Evolutionary conservation across 2,329 filamentous ascomycete species (phyloP).

Genomic region (Colletotrichum cereale): DNA sequence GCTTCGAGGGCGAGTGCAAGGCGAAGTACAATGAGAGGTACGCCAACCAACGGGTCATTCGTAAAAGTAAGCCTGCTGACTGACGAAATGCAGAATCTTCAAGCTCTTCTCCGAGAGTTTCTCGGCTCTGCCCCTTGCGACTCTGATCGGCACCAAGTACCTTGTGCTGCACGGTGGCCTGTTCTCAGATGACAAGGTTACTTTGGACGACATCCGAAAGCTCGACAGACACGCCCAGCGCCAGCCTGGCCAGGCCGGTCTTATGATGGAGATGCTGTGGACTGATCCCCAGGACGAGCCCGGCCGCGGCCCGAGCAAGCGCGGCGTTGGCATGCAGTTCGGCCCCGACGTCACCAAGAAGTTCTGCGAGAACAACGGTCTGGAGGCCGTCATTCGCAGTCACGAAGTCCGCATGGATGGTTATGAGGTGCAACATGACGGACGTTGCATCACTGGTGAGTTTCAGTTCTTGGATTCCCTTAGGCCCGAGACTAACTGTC

Average conservation of each 20-base stretch:
- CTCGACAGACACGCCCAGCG: slow-evolving; percentile 90
- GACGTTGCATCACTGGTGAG: slow-evolving; percentile 90
- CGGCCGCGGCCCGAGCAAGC: slow-evolving; percentile 93
- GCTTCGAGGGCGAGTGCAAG: slow-evolving; percentile 98
- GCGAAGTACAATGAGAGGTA: slow-evolving; percentile 93
- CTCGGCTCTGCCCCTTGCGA: slow-evolving; percentile 91
- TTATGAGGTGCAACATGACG: slow-evolving; percentile 98
- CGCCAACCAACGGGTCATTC: slow-evolving; percentile 21
- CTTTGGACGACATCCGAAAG: slow-evolving; percentile 93
- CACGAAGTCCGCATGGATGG: slow-evolving; percentile 99
- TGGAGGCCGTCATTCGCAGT: slow-evolving; percentile 95
- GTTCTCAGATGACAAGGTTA: slow-evolving; percentile 94
- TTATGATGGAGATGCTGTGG: slow-evolving; percentile 99
- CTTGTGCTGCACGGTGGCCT: slow-evolving; percentile 94
- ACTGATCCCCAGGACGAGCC: slow-evolving; percentile 91
- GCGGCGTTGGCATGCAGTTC: slow-evolving; percentile 96
- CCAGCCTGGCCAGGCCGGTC: slow-evolving; percentile 90
- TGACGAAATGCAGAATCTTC: slow-evolving; percentile 73
- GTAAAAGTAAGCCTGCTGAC: slow-evolving; percentile 21
- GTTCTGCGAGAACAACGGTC: slow-evolving; percentile 95
- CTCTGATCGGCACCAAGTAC: slow-evolving; percentile 90
- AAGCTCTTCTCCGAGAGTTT: slow-evolving; percentile 99
- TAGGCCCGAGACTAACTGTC: slow-evolving; percentile 45
- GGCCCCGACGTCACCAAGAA: slow-evolving; percentile 95
- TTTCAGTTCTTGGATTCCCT: slow-evolving; percentile 31